Evolutionary conservation across 108 stramenopile genomes (phyloP), one percentile per base, ranked within the genome.

Genomic region (Cyclotella atomus): DNA sequence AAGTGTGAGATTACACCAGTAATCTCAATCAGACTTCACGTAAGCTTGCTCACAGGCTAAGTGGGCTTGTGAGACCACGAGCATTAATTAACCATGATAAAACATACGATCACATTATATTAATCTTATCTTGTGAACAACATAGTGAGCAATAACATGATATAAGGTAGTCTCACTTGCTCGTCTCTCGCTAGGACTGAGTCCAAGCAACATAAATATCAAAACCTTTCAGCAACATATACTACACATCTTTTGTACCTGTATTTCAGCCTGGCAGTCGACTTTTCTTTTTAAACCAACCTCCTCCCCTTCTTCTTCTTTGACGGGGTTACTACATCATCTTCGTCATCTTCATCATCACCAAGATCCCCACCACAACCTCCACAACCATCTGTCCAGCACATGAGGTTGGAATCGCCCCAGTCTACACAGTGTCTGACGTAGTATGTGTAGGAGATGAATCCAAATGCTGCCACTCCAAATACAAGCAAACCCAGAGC

Each of bases 331-430:
- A 41, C 9, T 12, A 41, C 38, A 41, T 12, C 3, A 59, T 23
- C 29, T 0, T 12, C 57, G 24, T 59, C 57, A 59, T 59, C 57
- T 19, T 59, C 57, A 59, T 29, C 57, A 32, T 34, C 57, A 14
- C 14, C 33, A 3, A 9, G 5, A 30, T 16, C 33, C 2, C 33
- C 30, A 9, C 29, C 5, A 9, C 57, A 59, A 14, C 57, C 57
- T 34, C 57, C 33, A n/a, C 57, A 59, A 14, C 57, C 57, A n/a
- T 59, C 57, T 19, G 28, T 34, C 57, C 57, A 59, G 33, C 57
- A 59, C 57, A 59, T 59, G 30, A 59, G 57, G 24, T 16, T 34
- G 12, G 57, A 59, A n/a, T 59, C 57, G 20, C 57, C 57, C 57
- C 57, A 59, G 10, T 59, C 57, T 23, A 59, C 57, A 19, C 57